Percentiles rank a stretch among this genome's conserved stretches.
These are phyloP conservation scores for Suhomyces sp. DNA, from an alignment of 805 yeast species.

Conservation along the genomic window DNA sequence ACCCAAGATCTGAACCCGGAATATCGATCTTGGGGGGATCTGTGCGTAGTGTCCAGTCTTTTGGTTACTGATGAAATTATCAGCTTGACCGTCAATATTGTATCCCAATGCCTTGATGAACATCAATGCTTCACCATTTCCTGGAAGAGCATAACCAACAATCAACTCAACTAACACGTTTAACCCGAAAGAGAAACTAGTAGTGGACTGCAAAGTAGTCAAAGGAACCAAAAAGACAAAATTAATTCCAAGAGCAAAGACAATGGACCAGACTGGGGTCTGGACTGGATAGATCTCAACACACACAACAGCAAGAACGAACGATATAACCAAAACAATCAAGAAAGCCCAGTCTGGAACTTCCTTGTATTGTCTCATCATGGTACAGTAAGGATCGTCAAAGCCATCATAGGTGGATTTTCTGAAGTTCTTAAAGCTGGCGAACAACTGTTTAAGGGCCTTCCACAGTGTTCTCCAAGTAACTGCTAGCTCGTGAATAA, in stretches of 20 bases:
- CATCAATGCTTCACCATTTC: slow-evolving; percentile 22
- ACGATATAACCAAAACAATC: slow-evolving; percentile 22
- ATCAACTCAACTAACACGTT: slow-evolving; percentile 19
- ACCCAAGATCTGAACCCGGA: slow-evolving; percentile 25
- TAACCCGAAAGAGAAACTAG: slow-evolving; percentile 13
- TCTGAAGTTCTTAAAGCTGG: slow-evolving; percentile 2
- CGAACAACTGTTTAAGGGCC: slow-evolving; percentile 2
- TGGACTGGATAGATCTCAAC: slow-evolving; percentile 9
- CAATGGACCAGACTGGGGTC: slow-evolving; percentile 24
- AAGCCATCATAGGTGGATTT: slow-evolving; percentile 12
- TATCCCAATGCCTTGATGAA: slow-evolving; percentile 22
- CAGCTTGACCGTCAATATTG: slow-evolving; percentile 29
- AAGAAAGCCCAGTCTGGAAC: slow-evolving; percentile 36
- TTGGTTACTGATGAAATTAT: slow-evolving; percentile 33
- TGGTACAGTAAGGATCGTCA: slow-evolving; percentile 27
- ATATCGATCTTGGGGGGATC: slow-evolving; percentile 20
- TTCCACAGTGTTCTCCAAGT: slow-evolving; percentile 2
- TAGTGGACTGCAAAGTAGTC: slow-evolving; percentile 13
- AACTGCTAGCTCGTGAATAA: slow-evolving; percentile 7
- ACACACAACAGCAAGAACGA: slow-evolving; percentile 18
- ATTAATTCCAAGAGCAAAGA: slow-evolving; percentile 20
- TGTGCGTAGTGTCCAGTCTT: slow-evolving; percentile 27
- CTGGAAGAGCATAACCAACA: slow-evolving; percentile 26
- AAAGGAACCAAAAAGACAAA: slow-evolving; percentile 21
- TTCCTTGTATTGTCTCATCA: slow-evolving; percentile 33